A percentile compares a stretch with the other conserved stretches of the same genome.
phyloP scores from a whole-genome alignment of 2,329 filamentous ascomycete species.

The Penicillium sp. region DNA sequence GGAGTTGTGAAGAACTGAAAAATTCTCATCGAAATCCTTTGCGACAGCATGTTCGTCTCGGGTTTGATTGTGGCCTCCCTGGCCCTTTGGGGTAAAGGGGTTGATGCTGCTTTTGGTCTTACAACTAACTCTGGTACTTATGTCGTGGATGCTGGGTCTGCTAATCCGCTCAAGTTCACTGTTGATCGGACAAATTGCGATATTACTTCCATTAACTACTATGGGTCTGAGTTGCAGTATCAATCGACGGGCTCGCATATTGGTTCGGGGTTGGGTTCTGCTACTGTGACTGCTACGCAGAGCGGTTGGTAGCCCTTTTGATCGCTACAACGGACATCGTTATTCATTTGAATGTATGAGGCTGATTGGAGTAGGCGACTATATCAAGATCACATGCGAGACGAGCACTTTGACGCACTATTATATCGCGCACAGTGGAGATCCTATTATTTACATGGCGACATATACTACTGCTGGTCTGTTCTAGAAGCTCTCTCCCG shows the following conservation, averaged over 20 bases:
- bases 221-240: slow-evolving; percentile 63
- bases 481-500: slow-evolving; percentile 6
- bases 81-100: slow-evolving; percentile 27
- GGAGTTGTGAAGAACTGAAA: neutral
- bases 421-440: slow-evolving; percentile 63
- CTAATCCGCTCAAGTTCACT: slow-evolving; percentile 56
- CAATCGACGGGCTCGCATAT: slow-evolving; percentile 58
- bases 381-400: slow-evolving; percentile 65
- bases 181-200: slow-evolving; percentile 62
- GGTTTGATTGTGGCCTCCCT: slow-evolving; percentile 23
- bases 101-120: slow-evolving; percentile 35
- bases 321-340: no score
- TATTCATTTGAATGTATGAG: no score
- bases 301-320: slow-evolving; percentile 27
- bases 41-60: slow-evolving; percentile 26
- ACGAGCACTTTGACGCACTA: slow-evolving; percentile 67
- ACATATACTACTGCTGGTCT: slow-evolving; percentile 60
- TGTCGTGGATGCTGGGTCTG: slow-evolving; percentile 54
- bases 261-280: slow-evolving; percentile 61
- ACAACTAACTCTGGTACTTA: slow-evolving; percentile 36
- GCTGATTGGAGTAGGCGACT: slow-evolving; percentile 37
- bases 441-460: slow-evolving; percentile 63
- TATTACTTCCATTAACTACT: slow-evolving; percentile 65
- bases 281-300: slow-evolving; percentile 56
- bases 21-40: neutral